phyloP scores from a whole-genome alignment of 306 rosid genomes.

The Ormosia semicastrata region DNA sequence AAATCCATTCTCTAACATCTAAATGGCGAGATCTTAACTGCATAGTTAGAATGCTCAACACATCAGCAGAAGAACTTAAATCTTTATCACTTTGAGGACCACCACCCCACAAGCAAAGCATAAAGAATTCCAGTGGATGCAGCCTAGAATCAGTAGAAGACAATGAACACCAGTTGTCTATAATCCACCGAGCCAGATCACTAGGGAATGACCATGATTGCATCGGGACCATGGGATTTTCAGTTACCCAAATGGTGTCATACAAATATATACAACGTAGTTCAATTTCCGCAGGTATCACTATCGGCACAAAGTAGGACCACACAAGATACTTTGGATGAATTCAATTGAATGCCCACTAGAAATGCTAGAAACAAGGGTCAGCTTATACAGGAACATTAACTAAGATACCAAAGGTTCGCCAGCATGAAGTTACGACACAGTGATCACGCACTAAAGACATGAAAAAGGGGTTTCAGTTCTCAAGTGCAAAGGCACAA shows the following conservation, averaged over 20 bases:
- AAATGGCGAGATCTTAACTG: background rate
- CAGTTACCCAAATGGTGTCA: slow-evolving; percentile 16
- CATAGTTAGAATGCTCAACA: background rate
- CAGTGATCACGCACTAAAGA: slow-evolving; percentile 20
- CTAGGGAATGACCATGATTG: background rate
- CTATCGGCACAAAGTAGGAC: slow-evolving; percentile 1
- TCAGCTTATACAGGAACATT: slow-evolving; percentile 5
- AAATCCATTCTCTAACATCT: background rate
- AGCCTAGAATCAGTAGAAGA: slow-evolving; percentile 18
- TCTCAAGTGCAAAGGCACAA: background rate
- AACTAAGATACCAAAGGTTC: background rate
- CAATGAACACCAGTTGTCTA: slow-evolving; percentile 18
- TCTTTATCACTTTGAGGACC: background rate
- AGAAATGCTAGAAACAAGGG: slow-evolving; percentile 10
- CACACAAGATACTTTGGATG: slow-evolving; percentile 12
- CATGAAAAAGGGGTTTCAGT: slow-evolving; percentile 12
- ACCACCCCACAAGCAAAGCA: background rate
- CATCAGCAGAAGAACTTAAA: background rate
- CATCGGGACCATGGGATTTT: slow-evolving; percentile 19
- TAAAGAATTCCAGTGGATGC: background rate
- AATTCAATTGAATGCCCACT: background rate
- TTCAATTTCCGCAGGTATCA: background rate
- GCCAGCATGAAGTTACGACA: slow-evolving; percentile 21
- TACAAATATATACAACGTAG: background rate
- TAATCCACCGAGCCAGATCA: background rate